Percentiles rank a stretch among this genome's conserved stretches.
Evolutionary conservation across 139 green algal species (phyloP).

Genomic region (Chlamydomonas eustigma): DNA sequence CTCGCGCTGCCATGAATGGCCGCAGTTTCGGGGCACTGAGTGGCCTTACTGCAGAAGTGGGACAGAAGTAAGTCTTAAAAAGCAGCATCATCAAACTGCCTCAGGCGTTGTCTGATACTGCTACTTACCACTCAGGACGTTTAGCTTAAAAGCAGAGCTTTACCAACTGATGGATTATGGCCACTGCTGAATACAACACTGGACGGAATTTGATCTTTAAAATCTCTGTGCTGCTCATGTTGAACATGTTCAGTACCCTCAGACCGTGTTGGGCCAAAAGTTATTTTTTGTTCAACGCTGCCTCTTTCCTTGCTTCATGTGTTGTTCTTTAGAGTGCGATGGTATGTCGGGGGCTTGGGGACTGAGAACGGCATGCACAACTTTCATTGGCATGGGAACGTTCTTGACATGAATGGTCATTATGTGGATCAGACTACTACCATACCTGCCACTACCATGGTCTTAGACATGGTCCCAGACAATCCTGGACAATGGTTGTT

Average conservation of each 20-base stretch:
- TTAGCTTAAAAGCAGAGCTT: no score
- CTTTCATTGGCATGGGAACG: slow-evolving; percentile 57
- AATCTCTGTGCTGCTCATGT: no score
- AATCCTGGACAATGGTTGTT: slow-evolving; percentile 55
- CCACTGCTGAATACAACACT: no score
- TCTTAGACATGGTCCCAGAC: slow-evolving; percentile 32
- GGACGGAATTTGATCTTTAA: no score
- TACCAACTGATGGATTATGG: no score
- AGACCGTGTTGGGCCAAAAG: no score
- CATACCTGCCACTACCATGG: slow-evolving; percentile 32
- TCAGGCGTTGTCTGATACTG: no score
- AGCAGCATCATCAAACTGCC: no score
- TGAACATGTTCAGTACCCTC: no score
- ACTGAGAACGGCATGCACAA: slow-evolving; percentile 47
- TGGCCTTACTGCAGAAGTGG: slow-evolving; percentile 11
- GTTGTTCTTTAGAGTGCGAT: slow-evolving; percentile 36
- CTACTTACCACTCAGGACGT: no score
- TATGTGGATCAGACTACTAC: slow-evolving; percentile 46
- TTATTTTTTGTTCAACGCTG: background rate
- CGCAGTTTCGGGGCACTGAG: slow-evolving; percentile 27
- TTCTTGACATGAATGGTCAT: slow-evolving; percentile 28
- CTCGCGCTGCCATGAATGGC: slow-evolving; percentile 30
- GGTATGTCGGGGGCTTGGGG: slow-evolving; percentile 49
- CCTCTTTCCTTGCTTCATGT: background rate
- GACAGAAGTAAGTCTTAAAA: slow-evolving; percentile 36